Conservation (phyloP, 1,139 yeast species). For the Suhomyces coccinellae region DNA sequence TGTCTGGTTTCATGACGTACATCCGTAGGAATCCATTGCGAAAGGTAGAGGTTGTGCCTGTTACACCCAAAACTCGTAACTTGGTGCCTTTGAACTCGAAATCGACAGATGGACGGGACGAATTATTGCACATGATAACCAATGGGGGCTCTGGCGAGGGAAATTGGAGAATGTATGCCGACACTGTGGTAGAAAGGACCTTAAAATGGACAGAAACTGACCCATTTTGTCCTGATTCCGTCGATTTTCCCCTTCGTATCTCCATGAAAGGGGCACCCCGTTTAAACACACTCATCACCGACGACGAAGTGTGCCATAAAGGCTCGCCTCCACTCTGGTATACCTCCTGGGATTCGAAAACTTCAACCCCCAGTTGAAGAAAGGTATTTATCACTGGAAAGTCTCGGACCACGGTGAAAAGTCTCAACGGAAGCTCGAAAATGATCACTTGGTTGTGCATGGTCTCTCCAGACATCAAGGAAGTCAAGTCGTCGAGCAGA, state of each 20-base stretch:
- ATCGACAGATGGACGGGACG: constrained; percentile 38
- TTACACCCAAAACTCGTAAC: constrained; percentile 35
- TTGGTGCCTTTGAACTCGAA: constrained; percentile 30
- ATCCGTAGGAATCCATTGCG: constrained; percentile 36
- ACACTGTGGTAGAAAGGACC: constrained; percentile 33
- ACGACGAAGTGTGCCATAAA: constrained; percentile 26
- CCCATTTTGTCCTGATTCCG: constrained; percentile 12
- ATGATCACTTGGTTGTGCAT: constrained; percentile 23
- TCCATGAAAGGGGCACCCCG: constrained; percentile 36
- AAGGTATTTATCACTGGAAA: constrained; percentile 2
- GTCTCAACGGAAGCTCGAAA: constrained; percentile 24
- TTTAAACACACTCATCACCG: constrained; percentile 34
- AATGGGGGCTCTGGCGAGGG: constrained; percentile 18
- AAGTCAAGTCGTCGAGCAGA: constrained; percentile 1
- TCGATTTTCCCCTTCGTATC: constrained; percentile 21
- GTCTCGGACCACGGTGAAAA: constrained; percentile 23
- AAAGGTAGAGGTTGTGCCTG: constrained; percentile 42
- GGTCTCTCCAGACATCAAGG: constrained; percentile 32
- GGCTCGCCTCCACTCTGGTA: constrained; percentile 14
- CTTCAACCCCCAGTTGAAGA: constrained; percentile 31
- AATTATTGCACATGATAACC: constrained; percentile 33
- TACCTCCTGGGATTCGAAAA: constrained; percentile 23
- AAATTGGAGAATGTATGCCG: constrained; percentile 37
- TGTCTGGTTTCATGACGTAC: constrained; percentile 24
- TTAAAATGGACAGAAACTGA: constrained; percentile 31